phyloP scores from a whole-genome alignment of 2,329 filamentous ascomycete genomes.

The Colletotrichum ledebouriae region DNA sequence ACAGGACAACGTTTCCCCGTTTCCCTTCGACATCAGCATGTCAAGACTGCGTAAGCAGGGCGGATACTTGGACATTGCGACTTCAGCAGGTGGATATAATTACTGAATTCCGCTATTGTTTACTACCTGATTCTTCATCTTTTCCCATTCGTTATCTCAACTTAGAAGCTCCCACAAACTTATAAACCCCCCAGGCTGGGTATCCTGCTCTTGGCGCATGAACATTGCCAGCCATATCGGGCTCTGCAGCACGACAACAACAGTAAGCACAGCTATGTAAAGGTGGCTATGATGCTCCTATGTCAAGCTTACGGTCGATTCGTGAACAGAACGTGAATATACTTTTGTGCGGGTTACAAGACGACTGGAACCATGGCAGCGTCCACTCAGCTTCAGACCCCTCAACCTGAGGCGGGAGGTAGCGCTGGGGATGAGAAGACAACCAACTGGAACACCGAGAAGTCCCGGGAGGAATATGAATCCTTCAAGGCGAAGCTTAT shows the following conservation, averaged over 20 bases:
- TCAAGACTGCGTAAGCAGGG: constrained; percentile 22
- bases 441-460: constrained; percentile 50
- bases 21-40: constrained; percentile 6
- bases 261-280: neutral
- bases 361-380: constrained; percentile 24
- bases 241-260: neutral
- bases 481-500: constrained; percentile 53
- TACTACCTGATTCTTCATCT: neutral
- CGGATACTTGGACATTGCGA: neutral
- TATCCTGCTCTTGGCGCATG: constrained; percentile 20
- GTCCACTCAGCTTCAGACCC: constrained; percentile 33
- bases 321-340: too few species aligned
- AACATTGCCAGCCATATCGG: neutral
- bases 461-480: constrained; percentile 61
- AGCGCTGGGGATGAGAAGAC: constrained; percentile 46
- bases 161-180: neutral
- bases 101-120: neutral
- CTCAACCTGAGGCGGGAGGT: constrained; percentile 34
- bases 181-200: neutral
- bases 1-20: constrained; percentile 14
- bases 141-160: neutral
- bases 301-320: too few species aligned
- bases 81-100: neutral
- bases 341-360: neutral
- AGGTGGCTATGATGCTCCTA: too few species aligned